Percentiles rank a stretch among this genome's conserved stretches.
Conservation (phyloP, 345 rosid genomes). For the Litchi chinensis region DNA sequence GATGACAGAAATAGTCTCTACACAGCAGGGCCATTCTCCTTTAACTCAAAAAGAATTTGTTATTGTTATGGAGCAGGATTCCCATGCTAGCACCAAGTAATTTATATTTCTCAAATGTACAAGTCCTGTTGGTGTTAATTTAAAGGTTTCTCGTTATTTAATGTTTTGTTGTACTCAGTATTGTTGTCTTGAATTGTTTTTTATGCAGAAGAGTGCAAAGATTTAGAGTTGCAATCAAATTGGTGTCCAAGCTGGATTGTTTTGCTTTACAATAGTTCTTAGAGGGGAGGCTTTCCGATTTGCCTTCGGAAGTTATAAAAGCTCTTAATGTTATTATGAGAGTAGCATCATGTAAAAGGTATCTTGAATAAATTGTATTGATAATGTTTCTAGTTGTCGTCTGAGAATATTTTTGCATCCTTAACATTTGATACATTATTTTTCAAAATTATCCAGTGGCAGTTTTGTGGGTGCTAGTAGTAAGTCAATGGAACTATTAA, state of each 20-base stretch:
- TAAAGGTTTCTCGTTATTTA: neutral
- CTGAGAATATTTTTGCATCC: neutral
- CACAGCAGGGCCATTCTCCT: constrained; percentile 73
- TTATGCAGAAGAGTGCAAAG: constrained; percentile 40
- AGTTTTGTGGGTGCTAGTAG: neutral
- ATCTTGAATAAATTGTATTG: neutral
- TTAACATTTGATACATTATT: neutral
- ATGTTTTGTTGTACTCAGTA: too few species aligned
- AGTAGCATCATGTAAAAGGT: constrained; percentile 44
- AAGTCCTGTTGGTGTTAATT: neutral
- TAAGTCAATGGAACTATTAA: neutral
- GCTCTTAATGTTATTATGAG: constrained; percentile 69
- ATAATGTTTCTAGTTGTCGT: neutral
- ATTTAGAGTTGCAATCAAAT: constrained; percentile 54
- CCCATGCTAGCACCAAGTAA: constrained; percentile 20
- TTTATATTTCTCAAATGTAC: neutral
- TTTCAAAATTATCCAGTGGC: neutral
- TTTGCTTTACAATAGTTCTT: constrained; percentile 47
- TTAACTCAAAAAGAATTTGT: constrained; percentile 55
- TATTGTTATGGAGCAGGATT: constrained; percentile 35
- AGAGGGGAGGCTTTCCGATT: constrained; percentile 37
- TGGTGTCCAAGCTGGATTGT: constrained; percentile 48
- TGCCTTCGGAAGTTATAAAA: constrained; percentile 65
- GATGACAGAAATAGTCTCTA: constrained; percentile 71
- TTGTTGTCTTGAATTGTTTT: too few species aligned